Conservation (phyloP, 106 monocot genomes). For the Acanthochlamys bracteata region DNA sequence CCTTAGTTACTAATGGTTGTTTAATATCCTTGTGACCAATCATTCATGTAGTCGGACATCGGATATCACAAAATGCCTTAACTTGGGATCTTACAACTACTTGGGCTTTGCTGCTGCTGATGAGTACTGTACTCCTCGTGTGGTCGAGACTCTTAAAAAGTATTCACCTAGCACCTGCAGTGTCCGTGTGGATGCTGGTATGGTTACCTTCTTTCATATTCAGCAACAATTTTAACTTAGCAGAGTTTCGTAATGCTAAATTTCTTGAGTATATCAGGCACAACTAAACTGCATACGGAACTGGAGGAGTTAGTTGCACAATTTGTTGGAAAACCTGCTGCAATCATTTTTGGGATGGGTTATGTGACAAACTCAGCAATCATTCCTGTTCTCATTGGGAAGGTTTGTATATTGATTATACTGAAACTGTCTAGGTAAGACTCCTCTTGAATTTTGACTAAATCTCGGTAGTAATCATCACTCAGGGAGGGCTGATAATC, state of each 20-base stretch:
- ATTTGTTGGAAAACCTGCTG: conserved; percentile 85
- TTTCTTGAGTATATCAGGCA: conserved; percentile 36
- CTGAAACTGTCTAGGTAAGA: not conserved
- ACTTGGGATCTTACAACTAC: conserved; percentile 94
- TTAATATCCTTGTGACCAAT: too few relatives aligned
- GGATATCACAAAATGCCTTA: conserved; percentile 67
- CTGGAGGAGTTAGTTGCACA: conserved; percentile 80
- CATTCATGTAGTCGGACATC: conserved; percentile 59
- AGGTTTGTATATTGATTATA: conserved; percentile 32
- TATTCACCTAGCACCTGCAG: conserved; percentile 91
- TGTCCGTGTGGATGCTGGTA: conserved; percentile 86
- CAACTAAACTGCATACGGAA: conserved; percentile 80
- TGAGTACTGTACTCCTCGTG: conserved; percentile 92
- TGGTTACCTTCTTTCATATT: not conserved
- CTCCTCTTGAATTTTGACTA: not conserved
- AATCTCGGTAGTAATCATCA: conserved; percentile 1
- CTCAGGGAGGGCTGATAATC: conserved; percentile 86
- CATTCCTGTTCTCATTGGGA: conserved; percentile 71
- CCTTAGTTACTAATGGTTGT: too few relatives aligned
- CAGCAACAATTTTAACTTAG: not conserved
- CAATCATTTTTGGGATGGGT: conserved; percentile 93
- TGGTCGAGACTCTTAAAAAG: conserved; percentile 74
- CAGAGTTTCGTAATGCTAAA: not conserved
- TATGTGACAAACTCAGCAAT: conserved; percentile 97
- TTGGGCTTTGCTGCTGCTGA: conserved; percentile 95